Evolutionary conservation across 2,329 filamentous ascomycete species (phyloP).

Genomic region (Blastomyces gilchristii): DNA sequence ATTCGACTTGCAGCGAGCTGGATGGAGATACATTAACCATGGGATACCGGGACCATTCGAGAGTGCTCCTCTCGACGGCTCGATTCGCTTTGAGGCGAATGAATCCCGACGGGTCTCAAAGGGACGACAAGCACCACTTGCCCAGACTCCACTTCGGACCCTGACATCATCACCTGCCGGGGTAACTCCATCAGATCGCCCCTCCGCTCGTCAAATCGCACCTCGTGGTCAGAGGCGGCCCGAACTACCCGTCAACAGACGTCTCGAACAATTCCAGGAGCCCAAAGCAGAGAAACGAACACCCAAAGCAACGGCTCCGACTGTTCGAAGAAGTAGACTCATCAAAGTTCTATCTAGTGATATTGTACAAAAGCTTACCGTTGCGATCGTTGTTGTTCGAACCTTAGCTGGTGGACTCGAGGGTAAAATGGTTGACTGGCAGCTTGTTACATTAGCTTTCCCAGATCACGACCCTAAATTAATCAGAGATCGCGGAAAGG

Average conservation of each 20-base stretch:
- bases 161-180: neutral
- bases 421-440: conserved; percentile 36
- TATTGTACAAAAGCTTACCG: conserved; percentile 29
- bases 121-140: conserved; percentile 8
- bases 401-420: conserved; percentile 37
- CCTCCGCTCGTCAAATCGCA: neutral
- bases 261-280: conserved; percentile 11
- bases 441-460: conserved; percentile 34
- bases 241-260: conserved; percentile 6
- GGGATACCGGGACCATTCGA: conserved; percentile 25
- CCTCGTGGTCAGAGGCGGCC: neutral
- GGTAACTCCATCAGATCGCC: neutral
- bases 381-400: conserved; percentile 37
- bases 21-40: conserved; percentile 31
- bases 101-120: conserved; percentile 12
- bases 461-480: conserved; percentile 31
- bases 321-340: neutral
- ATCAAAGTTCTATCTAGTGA: conserved; percentile 20
- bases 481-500: conserved; percentile 31
- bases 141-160: neutral
- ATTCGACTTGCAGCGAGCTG: conserved; percentile 18
- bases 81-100: conserved; percentile 26
- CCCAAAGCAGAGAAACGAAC: conserved; percentile 5
- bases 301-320: neutral
- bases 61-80: conserved; percentile 23